Conservation (phyloP, 371 early-diverging fungal species). For the Blakeslea trispora region DNA sequence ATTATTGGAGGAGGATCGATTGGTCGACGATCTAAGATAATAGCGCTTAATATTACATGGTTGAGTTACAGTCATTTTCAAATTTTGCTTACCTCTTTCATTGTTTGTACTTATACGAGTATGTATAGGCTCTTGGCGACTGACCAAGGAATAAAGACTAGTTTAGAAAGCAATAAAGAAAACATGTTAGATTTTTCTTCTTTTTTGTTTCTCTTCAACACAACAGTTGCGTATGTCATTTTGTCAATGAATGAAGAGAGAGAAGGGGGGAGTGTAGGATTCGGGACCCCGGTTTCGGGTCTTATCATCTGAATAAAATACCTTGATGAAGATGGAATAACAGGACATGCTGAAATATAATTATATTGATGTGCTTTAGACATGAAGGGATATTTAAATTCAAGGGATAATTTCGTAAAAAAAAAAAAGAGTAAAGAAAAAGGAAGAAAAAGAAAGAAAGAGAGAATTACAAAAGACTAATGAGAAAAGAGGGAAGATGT, state of each 20-base stretch:
- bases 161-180: not conserved
- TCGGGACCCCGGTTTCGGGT: no score
- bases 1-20: constrained; percentile 36
- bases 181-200: not conserved
- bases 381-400: constrained; percentile 3
- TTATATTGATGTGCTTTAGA: constrained; percentile 19
- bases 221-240: not conserved
- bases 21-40: constrained; percentile 33
- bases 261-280: no score
- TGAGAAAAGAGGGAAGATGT: constrained; percentile 20
- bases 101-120: constrained; percentile 34
- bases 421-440: not conserved
- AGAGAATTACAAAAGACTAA: constrained; percentile 6
- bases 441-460: constrained; percentile 6
- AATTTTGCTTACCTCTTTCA: constrained; percentile 28
- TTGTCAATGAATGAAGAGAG: not conserved
- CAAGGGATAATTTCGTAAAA: constrained; percentile 1
- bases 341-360: constrained; percentile 16
- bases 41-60: not conserved
- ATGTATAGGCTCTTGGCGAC: constrained; percentile 30
- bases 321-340: constrained; percentile 9
- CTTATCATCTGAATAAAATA: not conserved
- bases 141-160: constrained; percentile 10
- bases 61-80: not conserved
- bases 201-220: constrained; percentile 2